Conservation (phyloP, 768 basidiomycete genomes). For the Suillus luteus region DNA sequence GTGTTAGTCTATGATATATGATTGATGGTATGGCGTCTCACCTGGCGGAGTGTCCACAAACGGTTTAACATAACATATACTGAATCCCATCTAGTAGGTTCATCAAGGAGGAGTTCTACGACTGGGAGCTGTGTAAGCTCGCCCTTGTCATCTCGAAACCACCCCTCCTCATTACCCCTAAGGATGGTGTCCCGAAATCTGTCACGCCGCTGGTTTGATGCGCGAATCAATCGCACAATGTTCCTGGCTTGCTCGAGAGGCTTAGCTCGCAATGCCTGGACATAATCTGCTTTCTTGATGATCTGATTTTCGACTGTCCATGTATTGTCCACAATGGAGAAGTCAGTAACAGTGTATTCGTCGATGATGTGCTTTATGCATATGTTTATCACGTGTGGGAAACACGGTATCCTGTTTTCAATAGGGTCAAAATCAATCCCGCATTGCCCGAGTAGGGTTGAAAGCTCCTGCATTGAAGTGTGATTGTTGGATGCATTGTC, state of each 20-base stretch:
- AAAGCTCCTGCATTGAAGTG: slow-evolving; percentile 9
- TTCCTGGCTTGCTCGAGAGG: not conserved
- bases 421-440: slow-evolving; percentile 12
- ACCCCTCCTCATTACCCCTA: slow-evolving; percentile 6
- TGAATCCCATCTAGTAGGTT: slow-evolving; percentile 41
- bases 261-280: not conserved
- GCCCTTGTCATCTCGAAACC: slow-evolving; percentile 2
- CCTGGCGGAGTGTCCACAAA: too few relatives aligned
- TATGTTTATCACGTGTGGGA: slow-evolving; percentile 23
- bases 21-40: too few relatives aligned
- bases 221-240: not conserved
- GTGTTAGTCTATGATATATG: too few relatives aligned
- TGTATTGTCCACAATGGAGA: not conserved
- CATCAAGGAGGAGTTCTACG: slow-evolving; percentile 27
- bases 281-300: slow-evolving; percentile 5
- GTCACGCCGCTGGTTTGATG: not conserved
- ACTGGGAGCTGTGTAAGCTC: not conserved
- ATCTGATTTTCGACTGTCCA: slow-evolving; percentile 9
- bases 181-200: slow-evolving; percentile 8
- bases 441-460: not conserved
- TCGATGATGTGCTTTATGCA: slow-evolving; percentile 4
- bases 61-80: slow-evolving; percentile 37
- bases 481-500: slow-evolving; percentile 20
- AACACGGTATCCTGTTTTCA: slow-evolving; percentile 18
- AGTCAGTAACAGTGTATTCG: slow-evolving; percentile 7